Evolutionary conservation across 208 protist species (phyloP), one percentile per base, ranked within the genome.

Genomic region (Acanthamoeba royreba): DNA sequence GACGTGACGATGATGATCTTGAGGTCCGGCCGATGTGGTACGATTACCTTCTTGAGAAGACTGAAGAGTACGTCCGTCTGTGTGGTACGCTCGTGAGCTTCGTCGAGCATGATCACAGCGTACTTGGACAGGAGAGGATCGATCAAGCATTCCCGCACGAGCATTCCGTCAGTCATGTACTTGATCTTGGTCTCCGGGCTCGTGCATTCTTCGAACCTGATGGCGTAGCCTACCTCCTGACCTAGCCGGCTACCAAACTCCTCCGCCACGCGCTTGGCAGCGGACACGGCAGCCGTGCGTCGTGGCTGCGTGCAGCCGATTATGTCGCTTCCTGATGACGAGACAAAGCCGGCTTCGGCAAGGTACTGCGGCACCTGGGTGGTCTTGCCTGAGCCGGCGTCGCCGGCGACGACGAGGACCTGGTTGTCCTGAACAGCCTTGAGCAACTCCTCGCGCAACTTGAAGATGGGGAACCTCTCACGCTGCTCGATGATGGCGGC

Each of bases 241-340:
- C 98, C 98, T 2, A 99, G 93, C 33, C 92, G 38, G 11, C 96
- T 94, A 45, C 97, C 97, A 95, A 98, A 97, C 72, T 99, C 98
- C 43, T 99, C 97, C 15, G 97, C 91, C 17, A 99, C 99, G 74
- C 99, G 98, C 94, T 98, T 97, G 31, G 99, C 98, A 31, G 99
- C 99, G 52, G 98, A 99, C 69, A 99, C 99, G 11, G 99, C 99
- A 11, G 99, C 99, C 69, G 99, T 99, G 63, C 99, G 97, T 25
- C 99, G 96, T 33, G 99, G 99, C 95, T 99, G 99, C 13, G 99
- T 99, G 94, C 99, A 99, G 15, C 98, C 97, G 31, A 99, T 92
- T 52, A 94, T 94, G 43, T 42, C 79, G 38, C 79, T 43, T n/a
- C 28, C 19, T n/a, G n/a, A n/a, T n/a, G n/a, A n/a, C n/a, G n/a